Conservation (phyloP, 176 grass and related monocot species). For the Calamus simplicifolius region DNA sequence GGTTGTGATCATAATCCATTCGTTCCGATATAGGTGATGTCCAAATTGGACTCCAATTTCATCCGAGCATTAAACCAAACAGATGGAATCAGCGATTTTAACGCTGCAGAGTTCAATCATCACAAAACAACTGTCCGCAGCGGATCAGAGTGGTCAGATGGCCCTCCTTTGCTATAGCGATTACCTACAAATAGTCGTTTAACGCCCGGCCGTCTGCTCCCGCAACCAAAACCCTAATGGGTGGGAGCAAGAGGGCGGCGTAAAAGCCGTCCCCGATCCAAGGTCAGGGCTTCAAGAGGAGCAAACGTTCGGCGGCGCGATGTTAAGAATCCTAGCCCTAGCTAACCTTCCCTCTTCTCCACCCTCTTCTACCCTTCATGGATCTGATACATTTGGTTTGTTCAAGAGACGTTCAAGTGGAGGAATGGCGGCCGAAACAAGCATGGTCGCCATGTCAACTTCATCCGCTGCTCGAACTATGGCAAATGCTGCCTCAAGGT, state of each 20-base stretch:
- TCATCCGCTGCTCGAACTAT: conserved; percentile 65
- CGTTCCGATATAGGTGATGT: no score
- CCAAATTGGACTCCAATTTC: no score
- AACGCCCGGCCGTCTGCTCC: neutral
- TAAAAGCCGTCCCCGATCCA: no score
- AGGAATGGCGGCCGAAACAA: conserved; percentile 76
- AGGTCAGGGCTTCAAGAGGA: no score
- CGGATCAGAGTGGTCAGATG: neutral
- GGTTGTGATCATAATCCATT: no score
- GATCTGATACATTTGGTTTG: neutral
- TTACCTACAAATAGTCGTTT: neutral
- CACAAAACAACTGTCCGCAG: no score
- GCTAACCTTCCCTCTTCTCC: neutral
- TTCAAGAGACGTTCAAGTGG: conserved; percentile 51
- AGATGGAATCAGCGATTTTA: no score
- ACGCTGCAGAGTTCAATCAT: no score
- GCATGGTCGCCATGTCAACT: conserved; percentile 64
- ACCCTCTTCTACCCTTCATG: neutral
- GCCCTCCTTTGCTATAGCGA: no score
- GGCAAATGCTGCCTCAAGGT: conserved; percentile 66
- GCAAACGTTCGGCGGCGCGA: neutral
- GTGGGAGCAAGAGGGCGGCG: neutral
- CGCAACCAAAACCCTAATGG: neutral
- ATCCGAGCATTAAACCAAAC: no score
- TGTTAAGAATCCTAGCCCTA: conserved; percentile 3